phyloP scores from a whole-genome alignment of 345 rosid species.

The Draba incana region DNA sequence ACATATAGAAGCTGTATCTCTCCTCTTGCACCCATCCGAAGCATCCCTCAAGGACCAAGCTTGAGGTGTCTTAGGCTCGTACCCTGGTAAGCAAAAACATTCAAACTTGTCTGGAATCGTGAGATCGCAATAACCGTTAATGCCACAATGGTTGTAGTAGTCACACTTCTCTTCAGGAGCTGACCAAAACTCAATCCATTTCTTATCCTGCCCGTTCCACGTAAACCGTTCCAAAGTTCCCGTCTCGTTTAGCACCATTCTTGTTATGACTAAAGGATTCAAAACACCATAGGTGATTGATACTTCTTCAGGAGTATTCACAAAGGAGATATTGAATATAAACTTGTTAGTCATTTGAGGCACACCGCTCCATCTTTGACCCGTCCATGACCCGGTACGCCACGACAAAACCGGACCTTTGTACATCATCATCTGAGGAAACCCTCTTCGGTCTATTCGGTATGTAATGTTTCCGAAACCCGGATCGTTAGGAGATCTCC shows the following conservation, averaged over 20 bases:
- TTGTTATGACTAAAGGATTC: constrained; percentile 45
- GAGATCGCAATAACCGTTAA: constrained; percentile 50
- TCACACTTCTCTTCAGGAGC: constrained; percentile 74
- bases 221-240: constrained; percentile 52
- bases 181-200: constrained; percentile 53
- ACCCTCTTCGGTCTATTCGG: constrained; percentile 49
- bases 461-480: constrained; percentile 49
- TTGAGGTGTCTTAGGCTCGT: constrained; percentile 50
- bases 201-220: constrained; percentile 49
- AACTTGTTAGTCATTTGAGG: constrained; percentile 53
- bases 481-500: constrained; percentile 62
- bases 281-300: constrained; percentile 41
- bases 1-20: constrained; percentile 27
- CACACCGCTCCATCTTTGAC: constrained; percentile 67
- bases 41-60: constrained; percentile 62
- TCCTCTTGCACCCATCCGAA: constrained; percentile 56
- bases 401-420: constrained; percentile 42
- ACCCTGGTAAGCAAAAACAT: constrained; percentile 70
- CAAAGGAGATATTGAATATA: constrained; percentile 43
- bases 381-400: constrained; percentile 71
- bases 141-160: constrained; percentile 58
- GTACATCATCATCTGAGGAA: constrained; percentile 54
- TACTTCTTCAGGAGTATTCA: constrained; percentile 44
- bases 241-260: constrained; percentile 55
- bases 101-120: constrained; percentile 37